Percentiles rank a stretch among this genome's conserved stretches.
These are phyloP conservation scores for Coelastrella sp. DNA, from an alignment of 139 green algal genomes.

Conservation along the genomic window DNA sequence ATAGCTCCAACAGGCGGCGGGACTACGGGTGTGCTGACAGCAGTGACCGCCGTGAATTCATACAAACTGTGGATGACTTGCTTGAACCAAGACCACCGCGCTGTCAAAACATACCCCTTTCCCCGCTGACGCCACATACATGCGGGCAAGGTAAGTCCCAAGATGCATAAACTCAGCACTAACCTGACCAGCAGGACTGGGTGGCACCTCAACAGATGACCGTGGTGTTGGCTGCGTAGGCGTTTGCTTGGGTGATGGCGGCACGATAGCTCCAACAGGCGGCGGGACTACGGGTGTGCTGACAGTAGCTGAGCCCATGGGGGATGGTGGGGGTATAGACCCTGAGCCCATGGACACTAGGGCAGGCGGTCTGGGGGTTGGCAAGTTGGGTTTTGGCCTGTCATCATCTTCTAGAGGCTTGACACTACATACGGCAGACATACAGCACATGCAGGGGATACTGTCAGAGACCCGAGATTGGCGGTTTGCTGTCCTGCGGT, in stretches of 20 bases:
- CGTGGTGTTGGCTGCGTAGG: not conserved
- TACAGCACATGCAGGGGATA: too few species aligned
- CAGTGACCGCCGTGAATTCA: too few species aligned
- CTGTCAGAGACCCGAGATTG: too few species aligned
- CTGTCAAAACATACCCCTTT: not conserved
- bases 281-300: not conserved
- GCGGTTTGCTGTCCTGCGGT: too few species aligned
- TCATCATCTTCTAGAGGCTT: constrained; percentile 32
- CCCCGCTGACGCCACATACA: not conserved
- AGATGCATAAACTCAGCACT: not conserved
- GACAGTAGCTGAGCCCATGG: not conserved
- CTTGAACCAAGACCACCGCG: too few species aligned
- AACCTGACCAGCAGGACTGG: not conserved
- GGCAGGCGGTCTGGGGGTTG: not conserved
- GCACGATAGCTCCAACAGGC: not conserved
- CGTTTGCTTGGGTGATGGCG: not conserved
- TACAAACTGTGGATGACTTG: too few species aligned
- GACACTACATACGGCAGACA: constrained; percentile 26
- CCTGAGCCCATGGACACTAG: not conserved
- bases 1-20: not conserved
- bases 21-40: not conserved
- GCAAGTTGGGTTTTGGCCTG: not conserved
- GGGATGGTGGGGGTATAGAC: not conserved
- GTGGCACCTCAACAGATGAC: not conserved
- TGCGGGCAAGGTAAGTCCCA: not conserved